A percentile compares a stretch with the other conserved stretches of the same genome.
phyloP scores from a whole-genome alignment of 768 basidiomycete species.

The Macrolepiota dolichaula region DNA sequence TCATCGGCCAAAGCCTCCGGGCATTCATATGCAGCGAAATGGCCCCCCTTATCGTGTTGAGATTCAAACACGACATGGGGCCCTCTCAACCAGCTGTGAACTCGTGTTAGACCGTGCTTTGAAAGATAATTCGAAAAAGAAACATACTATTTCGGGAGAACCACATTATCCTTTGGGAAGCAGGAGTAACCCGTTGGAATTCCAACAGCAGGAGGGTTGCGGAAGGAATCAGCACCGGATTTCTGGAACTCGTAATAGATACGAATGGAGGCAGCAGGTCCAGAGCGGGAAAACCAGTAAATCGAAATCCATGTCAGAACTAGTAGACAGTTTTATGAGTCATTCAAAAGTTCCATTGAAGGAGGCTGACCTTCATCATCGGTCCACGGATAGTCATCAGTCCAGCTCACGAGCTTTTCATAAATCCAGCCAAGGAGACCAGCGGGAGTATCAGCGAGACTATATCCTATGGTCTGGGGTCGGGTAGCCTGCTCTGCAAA shows the following conservation, averaged over 20 bases:
- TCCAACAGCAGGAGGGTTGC: constrained; percentile 7
- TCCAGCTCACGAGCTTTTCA: constrained; percentile 43
- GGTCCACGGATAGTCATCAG: constrained; percentile 50
- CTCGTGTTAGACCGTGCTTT: neutral
- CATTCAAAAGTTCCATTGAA: neutral
- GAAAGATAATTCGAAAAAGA: neutral
- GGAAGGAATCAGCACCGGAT: constrained; percentile 12
- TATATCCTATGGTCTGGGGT: constrained; percentile 53
- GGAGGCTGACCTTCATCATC: constrained; percentile 49
- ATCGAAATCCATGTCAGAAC: constrained; percentile 59
- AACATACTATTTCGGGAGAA: constrained; percentile 28
- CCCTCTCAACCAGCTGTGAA: constrained; percentile 37
- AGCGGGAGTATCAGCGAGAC: constrained; percentile 53
- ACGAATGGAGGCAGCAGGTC: constrained; percentile 53
- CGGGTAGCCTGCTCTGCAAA: constrained; percentile 37
- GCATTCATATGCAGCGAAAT: constrained; percentile 54
- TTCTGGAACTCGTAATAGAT: constrained; percentile 54
- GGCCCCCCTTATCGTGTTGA: constrained; percentile 49
- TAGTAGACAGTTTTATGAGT: constrained; percentile 15
- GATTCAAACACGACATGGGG: constrained; percentile 42
- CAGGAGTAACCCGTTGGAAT: constrained; percentile 48
- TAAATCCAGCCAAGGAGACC: constrained; percentile 54
- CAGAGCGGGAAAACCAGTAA: constrained; percentile 55
- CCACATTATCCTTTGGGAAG: constrained; percentile 47
- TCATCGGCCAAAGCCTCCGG: constrained; percentile 47